Evolutionary conservation across 2,329 filamentous ascomycete genomes (phyloP).

Genomic region (Mariannaea elegans): DNA sequence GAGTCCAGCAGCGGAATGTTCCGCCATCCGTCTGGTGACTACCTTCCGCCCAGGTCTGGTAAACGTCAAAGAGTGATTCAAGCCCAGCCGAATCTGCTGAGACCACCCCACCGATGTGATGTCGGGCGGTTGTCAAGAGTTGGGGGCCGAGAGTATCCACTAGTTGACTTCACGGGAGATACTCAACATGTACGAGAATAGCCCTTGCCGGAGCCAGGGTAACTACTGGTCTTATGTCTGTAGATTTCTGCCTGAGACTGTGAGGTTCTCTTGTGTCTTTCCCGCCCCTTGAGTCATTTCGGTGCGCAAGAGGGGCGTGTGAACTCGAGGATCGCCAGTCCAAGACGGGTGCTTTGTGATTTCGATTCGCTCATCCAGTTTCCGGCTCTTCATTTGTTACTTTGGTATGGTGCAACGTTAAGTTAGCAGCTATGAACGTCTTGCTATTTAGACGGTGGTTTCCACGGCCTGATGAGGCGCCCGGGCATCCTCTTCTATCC

Average conservation of each 20-base stretch:
- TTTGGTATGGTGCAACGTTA: conserved; percentile 15
- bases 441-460: conserved; percentile 33
- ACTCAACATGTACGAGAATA: conserved; percentile 24
- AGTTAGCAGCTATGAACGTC: background rate
- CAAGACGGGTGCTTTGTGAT: conserved; percentile 2
- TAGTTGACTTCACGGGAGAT: conserved; percentile 26
- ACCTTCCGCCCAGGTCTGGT: no score
- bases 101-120: conserved; percentile 6
- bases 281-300: conserved; percentile 27
- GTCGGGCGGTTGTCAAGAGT: conserved; percentile 17
- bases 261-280: conserved; percentile 23
- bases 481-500: conserved; percentile 9
- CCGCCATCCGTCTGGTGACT: no score
- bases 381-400: conserved; percentile 33
- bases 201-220: conserved; percentile 22
- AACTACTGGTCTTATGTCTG: conserved; percentile 21
- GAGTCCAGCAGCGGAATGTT: no score
- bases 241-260: conserved; percentile 37
- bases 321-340: conserved; percentile 9
- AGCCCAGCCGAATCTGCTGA: conserved; percentile 18
- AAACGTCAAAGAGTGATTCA: no score
- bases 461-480: conserved; percentile 22
- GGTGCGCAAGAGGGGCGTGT: conserved; percentile 17
- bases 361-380: conserved; percentile 20
- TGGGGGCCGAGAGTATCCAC: conserved; percentile 31